Base-by-base conservation (phyloP, 768 basidiomycete species). In the Trametes meyenii region DNA sequence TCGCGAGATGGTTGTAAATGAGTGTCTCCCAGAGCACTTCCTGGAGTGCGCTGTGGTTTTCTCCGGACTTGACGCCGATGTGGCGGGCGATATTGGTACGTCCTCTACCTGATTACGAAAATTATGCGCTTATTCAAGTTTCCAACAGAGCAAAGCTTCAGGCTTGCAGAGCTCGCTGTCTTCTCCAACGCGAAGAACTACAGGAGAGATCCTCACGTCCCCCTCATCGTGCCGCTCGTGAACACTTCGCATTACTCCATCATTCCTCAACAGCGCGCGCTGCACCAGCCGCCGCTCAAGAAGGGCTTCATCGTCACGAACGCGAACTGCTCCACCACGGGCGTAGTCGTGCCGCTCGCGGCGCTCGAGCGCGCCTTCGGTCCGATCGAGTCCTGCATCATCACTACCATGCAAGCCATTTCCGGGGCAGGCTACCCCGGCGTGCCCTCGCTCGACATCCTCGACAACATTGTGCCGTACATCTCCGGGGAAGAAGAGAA, bases 131-230 rank as follows among this genome's bases (percentile, higher is more conserved):
- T 26, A 29, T 58, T 53, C 26, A 42, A 42, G 48, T 50, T 48
- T 38, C 46, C n/a, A 43, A 40, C 72, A 97, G 96, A 99, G 81
- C 77, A 81, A 26, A 88, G 90, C 0, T 96, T 98, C 76, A 82
- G 96, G 66, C 73, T 81, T 16, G 93, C 96, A 21, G 90, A 98
- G 69, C 83, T 96, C 23, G 86, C 90, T 57, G 89, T 99, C 12
- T 99, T 98, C 76, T 96, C 94, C 21, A 98, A 99, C 66, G 87
- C 96, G n/a, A 97, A 96, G 77, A 97, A 95, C 75, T 94, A 88
- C 76, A 85, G 97, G 50, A 81, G 96, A 19, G 96, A 98, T 73
- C 94, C 94, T 2, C 79, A 86, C 65, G 94, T 96, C 6, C 97
- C 97, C 0, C 90, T 99, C 71, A 85, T 98, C 76, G 97, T 99